Evolutionary conservation across 31 red algal genomes (phyloP).

Genomic region (Odonthalia washingtoniensis): DNA sequence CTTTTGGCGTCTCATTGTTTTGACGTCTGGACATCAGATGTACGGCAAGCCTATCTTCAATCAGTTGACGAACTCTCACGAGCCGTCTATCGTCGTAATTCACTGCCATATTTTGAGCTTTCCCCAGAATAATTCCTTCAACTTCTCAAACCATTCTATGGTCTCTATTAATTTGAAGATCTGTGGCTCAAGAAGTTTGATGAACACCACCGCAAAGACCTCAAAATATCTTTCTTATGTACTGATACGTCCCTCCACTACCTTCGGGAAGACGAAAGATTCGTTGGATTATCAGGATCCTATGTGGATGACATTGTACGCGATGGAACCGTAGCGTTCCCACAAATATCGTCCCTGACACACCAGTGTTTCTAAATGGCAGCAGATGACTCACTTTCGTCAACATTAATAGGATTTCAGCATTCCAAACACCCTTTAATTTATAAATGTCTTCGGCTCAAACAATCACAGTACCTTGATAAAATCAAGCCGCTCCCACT

Average conservation of each 20-base stretch:
- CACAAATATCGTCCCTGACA: not conserved
- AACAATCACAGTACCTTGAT: conserved; percentile 23
- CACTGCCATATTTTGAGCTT: conserved; percentile 47
- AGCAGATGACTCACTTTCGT: conserved; percentile 3
- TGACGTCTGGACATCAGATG: conserved; percentile 40
- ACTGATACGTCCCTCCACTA: conserved; percentile 45
- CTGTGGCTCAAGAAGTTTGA: conserved; percentile 37
- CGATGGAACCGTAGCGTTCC: not conserved
- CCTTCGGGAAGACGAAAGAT: not conserved
- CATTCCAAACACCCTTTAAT: no score
- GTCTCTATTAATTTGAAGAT: conserved; percentile 44
- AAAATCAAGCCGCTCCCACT: conserved; percentile 18
- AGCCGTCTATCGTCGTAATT: conserved; percentile 34
- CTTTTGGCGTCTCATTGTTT: conserved; percentile 12
- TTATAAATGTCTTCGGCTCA: not conserved
- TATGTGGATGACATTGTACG: no score
- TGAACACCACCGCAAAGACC: conserved; percentile 21
- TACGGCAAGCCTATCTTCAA: no score
- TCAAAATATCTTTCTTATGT: not conserved
- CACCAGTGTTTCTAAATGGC: not conserved
- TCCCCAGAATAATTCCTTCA: conserved; percentile 25
- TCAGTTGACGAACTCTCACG: conserved; percentile 29
- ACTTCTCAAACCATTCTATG: conserved; percentile 45
- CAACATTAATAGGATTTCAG: conserved; percentile 9
- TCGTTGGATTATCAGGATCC: no score